Base-by-base conservation (phyloP, 768 basidiomycete species). In the Cubamyces lactineus region DNA sequence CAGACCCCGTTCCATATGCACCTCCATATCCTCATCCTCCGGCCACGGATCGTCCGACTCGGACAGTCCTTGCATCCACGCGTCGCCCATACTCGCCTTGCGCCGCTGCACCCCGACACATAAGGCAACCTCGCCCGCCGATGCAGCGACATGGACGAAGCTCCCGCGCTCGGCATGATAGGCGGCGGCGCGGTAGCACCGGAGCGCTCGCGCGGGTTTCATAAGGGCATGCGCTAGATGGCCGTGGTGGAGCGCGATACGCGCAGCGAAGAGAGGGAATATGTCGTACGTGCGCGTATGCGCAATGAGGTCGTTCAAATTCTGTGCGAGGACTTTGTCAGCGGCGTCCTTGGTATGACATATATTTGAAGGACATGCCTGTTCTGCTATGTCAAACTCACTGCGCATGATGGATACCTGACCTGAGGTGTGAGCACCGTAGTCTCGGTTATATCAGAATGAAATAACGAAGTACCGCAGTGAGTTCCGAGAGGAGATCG, bases 221-320 rank as follows among this genome's bases (percentile, higher is more conserved):
- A 84, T 84, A 4, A 83, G 73, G 1, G 88, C 84, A 70, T 93
- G 91, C 5, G 88, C 86, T 28, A 92, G 82, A 62, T 93, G 89
- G 0, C 85, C 91, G 54, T 89, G 82, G 59, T 87, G 81, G 7
- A 92, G 77, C 5, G 87, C 80, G 12, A 91, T 84, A 4, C 87
- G 84, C 0, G 86, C 80, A 1, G 85, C 77, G 67, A 86, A 91
- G 0, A 71, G 52, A 30, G 70, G 61, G 66, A 88, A 93, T 41
- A 90, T 73, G n/a, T 72, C 69, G 54, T 82, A 71, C 0, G 83
- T 84, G 9, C 88, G 85, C 5, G 84, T 80, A 66, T 88, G 86
- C 1, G 89, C 82, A 43, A 88, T 84, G 2, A 89, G 72, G 1
- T 72, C 67, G 57, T 78, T 69, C 1, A 87, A 77, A 24, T 79